A percentile compares a stretch with the other conserved stretches of the same genome.
These are phyloP conservation scores for Colletotrichum filicis DNA, from an alignment of 2,329 filamentous ascomycete species.

Conservation along the genomic window DNA sequence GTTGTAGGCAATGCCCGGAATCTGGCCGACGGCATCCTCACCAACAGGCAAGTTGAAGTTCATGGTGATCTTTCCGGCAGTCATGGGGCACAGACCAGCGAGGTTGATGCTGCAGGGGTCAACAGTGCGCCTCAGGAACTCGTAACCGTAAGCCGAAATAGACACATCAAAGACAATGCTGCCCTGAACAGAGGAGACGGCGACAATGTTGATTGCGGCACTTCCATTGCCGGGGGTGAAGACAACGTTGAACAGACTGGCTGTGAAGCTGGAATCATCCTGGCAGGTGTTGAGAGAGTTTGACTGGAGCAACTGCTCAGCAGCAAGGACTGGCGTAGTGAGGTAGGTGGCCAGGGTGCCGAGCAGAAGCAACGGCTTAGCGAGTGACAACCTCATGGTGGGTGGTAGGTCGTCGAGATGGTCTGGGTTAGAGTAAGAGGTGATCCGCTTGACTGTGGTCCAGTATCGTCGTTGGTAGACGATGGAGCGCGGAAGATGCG, in stretches of 20 bases:
- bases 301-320: conserved; percentile 78
- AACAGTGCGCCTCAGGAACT: conserved; percentile 73
- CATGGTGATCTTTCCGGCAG: conserved; percentile 82
- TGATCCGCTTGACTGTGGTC: conserved; percentile 2
- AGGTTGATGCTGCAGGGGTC: conserved; percentile 81
- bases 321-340: conserved; percentile 58
- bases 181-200: conserved; percentile 84
- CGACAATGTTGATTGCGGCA: conserved; percentile 79
- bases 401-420: conserved; percentile 23
- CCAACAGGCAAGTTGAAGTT: conserved; percentile 75
- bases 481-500: conserved; percentile 6
- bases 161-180: conserved; percentile 82
- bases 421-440: not conserved
- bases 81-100: conserved; percentile 89
- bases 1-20: conserved; percentile 87
- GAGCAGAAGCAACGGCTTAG: conserved; percentile 57
- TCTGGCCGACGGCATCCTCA: conserved; percentile 65
- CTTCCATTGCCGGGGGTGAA: conserved; percentile 82
- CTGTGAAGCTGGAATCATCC: conserved; percentile 85
- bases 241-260: conserved; percentile 87
- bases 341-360: conserved; percentile 55
- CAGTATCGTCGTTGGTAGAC: not conserved
- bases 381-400: conserved; percentile 60
- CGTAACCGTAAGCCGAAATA: conserved; percentile 85
- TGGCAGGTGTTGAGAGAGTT: conserved; percentile 88